Base-by-base conservation (phyloP, 2,329 filamentous ascomycete species). In the Magnaporthiopsis incrustans region DNA sequence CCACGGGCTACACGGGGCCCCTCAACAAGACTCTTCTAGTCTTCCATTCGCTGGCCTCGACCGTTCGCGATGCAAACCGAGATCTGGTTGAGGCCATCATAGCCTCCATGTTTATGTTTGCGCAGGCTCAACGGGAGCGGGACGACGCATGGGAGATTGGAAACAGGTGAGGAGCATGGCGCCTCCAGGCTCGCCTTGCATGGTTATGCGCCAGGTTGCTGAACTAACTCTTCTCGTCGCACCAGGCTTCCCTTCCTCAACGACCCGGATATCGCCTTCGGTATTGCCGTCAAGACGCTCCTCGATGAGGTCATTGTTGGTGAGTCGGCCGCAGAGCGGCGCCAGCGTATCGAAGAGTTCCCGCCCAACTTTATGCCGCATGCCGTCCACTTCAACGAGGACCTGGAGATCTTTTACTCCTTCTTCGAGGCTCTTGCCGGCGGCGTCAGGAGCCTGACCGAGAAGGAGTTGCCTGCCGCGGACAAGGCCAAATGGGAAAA, bases 1-100 rank as follows among this genome's bases (percentile, higher is more conserved):
- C 85, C 4, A 93, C 94, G 69, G 95, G 95, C 35, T 99, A 97
- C 76, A 97, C 94, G 2, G 95, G 95, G 0, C 94, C 95, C 1
- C 82, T 99, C 1, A 97, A 92, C 80, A 89, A 95, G 75, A 92
- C 94, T 69, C 82, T 97, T 63, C 82, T 99, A 57, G 88, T 87
- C 32, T 99, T 93, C 79, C 90, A 92, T 66, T 93, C 92, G 1
- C 82, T 98, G 65, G 87, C 92, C 57, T 89, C 89, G 2, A 86
- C 90, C 57, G 88, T 97, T 30, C 89, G 93, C 56, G 86, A 89
- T 67, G 86, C 88, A 44, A 82, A 96, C 67, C 86, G 95, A 60
- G 92, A 96, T 73, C 78, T 98, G 50, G 79, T 95, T 18, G 95
- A 99, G 76, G 89, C 92, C 57, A 85, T 94, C 67, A 81, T 93